phyloP scores from a whole-genome alignment of 73 alveolate species.

The Durusdinium trenchii region DNA sequence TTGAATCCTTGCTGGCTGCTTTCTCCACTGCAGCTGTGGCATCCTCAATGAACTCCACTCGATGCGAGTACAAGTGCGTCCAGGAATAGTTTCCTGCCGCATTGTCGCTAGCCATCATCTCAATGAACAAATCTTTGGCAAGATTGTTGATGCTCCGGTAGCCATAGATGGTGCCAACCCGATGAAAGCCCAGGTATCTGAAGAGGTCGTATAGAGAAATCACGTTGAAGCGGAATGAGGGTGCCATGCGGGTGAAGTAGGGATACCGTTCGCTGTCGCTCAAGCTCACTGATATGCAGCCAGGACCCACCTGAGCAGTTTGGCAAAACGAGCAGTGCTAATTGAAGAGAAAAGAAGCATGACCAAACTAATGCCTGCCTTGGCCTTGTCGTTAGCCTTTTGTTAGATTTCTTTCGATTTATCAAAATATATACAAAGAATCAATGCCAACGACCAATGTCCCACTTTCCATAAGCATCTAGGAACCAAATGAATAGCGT shows the following conservation, averaged over 20 bases:
- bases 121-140: conserved; percentile 48
- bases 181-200: conserved; percentile 16
- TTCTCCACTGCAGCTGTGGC: conserved; percentile 44
- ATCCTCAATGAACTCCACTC: conserved; percentile 54
- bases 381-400: no score
- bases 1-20: conserved; percentile 49
- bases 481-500: no score
- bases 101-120: conserved; percentile 51
- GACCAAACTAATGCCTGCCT: no score
- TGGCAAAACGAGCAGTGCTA: not conserved
- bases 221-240: conserved; percentile 79
- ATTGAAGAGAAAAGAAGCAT: not conserved
- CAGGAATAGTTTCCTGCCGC: conserved; percentile 60
- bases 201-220: conserved; percentile 48
- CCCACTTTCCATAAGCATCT: no score
- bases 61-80: not conserved
- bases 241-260: conserved; percentile 86
- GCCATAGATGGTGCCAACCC: conserved; percentile 55
- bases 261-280: conserved; percentile 73
- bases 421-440: no score
- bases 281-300: conserved; percentile 67
- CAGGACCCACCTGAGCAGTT: conserved; percentile 51
- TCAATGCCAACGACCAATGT: no score
- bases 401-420: no score
- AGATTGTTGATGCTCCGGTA: conserved; percentile 69